Evolutionary conservation across 2,329 filamentous ascomycete species (phyloP).

Genomic region (Aspergillus texensis): DNA sequence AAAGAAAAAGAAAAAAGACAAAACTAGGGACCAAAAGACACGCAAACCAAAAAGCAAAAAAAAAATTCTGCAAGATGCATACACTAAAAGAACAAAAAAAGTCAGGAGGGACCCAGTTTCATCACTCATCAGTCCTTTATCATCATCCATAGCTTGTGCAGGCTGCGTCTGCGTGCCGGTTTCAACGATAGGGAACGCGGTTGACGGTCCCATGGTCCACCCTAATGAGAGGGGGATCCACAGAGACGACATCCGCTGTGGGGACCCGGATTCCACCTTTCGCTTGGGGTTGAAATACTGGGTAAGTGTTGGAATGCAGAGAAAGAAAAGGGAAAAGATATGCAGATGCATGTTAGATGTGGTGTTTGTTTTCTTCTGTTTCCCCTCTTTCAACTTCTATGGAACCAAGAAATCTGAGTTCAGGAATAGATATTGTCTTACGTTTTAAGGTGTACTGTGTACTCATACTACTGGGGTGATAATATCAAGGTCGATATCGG

Average conservation of each 20-base stretch:
- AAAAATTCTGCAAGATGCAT: background rate
- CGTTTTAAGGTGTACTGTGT: background rate
- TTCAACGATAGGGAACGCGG: background rate
- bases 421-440: background rate
- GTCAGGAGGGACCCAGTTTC: background rate
- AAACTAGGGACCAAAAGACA: background rate
- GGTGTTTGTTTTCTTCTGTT: background rate
- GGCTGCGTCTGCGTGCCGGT: background rate
- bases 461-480: background rate
- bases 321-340: background rate
- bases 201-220: background rate
- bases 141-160: background rate
- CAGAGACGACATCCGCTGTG: constrained; percentile 2
- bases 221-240: background rate
- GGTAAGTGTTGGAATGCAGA: background rate
- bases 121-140: background rate
- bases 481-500: background rate
- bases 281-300: background rate
- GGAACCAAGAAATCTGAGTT: background rate
- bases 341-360: background rate
- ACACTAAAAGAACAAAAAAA: background rate
- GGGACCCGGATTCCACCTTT: background rate
- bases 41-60: background rate
- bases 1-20: too few relatives aligned
- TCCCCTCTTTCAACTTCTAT: background rate